phyloP scores from a whole-genome alignment of 1,139 yeast genomes.

The Debaryomyces subglobosus region DNA sequence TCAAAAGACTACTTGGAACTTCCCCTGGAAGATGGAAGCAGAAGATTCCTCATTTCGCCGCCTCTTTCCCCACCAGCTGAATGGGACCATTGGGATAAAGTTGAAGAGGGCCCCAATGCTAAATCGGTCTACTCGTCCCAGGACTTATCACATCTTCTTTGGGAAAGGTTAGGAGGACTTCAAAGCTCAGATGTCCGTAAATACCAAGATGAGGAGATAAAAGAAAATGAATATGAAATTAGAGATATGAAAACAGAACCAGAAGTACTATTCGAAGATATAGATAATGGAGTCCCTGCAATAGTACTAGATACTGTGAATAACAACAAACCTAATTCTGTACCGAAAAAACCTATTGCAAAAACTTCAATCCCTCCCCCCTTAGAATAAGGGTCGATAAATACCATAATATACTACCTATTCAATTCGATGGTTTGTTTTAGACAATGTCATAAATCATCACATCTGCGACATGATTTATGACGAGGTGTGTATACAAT shows the following conservation, averaged over 20 bases:
- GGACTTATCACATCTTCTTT: constrained; percentile 45
- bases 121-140: constrained; percentile 41
- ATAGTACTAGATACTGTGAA: constrained; percentile 36
- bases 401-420: not conserved
- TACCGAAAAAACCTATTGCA: constrained; percentile 11
- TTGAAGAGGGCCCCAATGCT: constrained; percentile 47
- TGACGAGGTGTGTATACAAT: constrained; percentile 7
- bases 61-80: constrained; percentile 52
- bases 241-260: constrained; percentile 24
- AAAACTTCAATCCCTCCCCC: constrained; percentile 24
- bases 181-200: constrained; percentile 40
- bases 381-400: not conserved
- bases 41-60: constrained; percentile 49
- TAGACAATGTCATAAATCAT: not conserved
- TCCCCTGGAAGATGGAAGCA: constrained; percentile 44
- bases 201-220: constrained; percentile 23
- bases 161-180: constrained; percentile 50
- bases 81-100: constrained; percentile 50
- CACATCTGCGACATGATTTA: not conserved
- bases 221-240: constrained; percentile 13
- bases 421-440: not conserved
- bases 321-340: constrained; percentile 8
- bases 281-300: constrained; percentile 41
- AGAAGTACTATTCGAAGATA: constrained; percentile 42
- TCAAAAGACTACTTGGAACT: constrained; percentile 39